Evolutionary conservation across 2,329 filamentous ascomycete species (phyloP), one percentile per base, ranked within the genome.

Genomic region (Hysterium pulicare): DNA sequence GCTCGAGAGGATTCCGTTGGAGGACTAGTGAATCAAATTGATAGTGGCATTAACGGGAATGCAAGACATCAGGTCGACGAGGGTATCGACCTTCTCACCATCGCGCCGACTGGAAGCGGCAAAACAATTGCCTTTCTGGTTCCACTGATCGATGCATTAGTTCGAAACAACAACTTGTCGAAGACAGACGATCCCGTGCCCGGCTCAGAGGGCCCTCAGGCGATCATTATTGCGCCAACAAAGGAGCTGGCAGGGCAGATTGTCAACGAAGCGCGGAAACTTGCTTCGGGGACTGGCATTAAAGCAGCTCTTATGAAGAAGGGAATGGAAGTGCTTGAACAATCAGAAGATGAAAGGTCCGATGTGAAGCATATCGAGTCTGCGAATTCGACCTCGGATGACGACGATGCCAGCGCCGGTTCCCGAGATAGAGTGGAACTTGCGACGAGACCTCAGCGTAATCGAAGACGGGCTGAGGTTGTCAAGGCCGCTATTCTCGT

Each of bases 51-150:
- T 17, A 16, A 2, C 31, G 21, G 8, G 2, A 51, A 51, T 32
- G 59, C 53, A 6, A 50, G 43, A 11, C 53, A 50, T 23, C 8
- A 48, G 33, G 53, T 58, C 31, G 54, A 49, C 24, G 55, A 59
- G 4, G 70, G 73, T 10, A 72, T 91, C 4, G 84, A 98, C 71
- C 81, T 98, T 30, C 68, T 98, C 49, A 87, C 88, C 0, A 83
- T 97, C 33, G 93, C 93, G 3, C 93, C 93, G 1, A 98, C 93
- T 0, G 93, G 93, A 19, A 97, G 91, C 64, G 93, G 93, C 33
- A 98, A 98, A 74, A 98, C 93, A 0, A 73, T 98, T 49, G 89
- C 90, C 15, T 98, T 96, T 58, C 69, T 97, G 56, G 86, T 98
- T 32, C 90, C 91, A 0, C 77, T 90, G 3, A 82, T 98, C 54